phyloP scores from a whole-genome alignment of 2,329 filamentous ascomycete genomes.

The Penicillium sp. region DNA sequence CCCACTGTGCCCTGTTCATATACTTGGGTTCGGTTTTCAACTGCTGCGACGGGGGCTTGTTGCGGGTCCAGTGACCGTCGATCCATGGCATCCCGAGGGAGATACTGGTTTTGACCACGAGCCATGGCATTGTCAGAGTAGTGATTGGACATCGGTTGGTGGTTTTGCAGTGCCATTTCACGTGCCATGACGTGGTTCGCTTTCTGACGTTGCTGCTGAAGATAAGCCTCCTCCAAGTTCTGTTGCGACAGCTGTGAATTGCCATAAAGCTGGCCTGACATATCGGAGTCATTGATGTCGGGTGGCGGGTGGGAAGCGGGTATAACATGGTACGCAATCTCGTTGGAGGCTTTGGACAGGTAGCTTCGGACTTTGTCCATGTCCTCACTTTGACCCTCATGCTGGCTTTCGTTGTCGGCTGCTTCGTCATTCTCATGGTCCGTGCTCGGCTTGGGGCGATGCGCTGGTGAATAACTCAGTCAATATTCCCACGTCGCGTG shows the following conservation, averaged over 20 bases:
- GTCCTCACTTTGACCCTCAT: conserved; percentile 50
- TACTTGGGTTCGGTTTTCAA: conserved; percentile 43
- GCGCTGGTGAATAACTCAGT: conserved; percentile 25
- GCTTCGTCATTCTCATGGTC: conserved; percentile 44
- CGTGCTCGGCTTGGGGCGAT: conserved; percentile 41
- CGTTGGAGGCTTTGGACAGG: conserved; percentile 57
- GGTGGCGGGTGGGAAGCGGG: conserved; percentile 55
- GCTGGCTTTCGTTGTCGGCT: conserved; percentile 35
- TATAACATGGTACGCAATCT: conserved; percentile 59
- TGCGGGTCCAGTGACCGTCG: conserved; percentile 35
- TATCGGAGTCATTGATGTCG: conserved; percentile 40
- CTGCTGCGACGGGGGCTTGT: conserved; percentile 46
- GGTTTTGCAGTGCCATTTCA: conserved; percentile 48
- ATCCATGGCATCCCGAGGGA: conserved; percentile 36
- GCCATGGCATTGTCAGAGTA: conserved; percentile 37
- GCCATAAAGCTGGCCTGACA: conserved; percentile 39
- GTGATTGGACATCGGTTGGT: conserved; percentile 51
- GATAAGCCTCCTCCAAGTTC: conserved; percentile 52
- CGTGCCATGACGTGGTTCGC: conserved; percentile 40
- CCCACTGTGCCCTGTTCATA: conserved; percentile 40
- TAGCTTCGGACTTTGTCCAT: conserved; percentile 56
- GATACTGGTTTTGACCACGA: conserved; percentile 38
- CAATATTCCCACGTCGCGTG: not conserved
- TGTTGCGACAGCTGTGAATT: conserved; percentile 47
- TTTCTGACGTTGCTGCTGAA: conserved; percentile 50